Conservation (phyloP, 23 red algal genomes). For the Agarophyton chilense region DNA sequence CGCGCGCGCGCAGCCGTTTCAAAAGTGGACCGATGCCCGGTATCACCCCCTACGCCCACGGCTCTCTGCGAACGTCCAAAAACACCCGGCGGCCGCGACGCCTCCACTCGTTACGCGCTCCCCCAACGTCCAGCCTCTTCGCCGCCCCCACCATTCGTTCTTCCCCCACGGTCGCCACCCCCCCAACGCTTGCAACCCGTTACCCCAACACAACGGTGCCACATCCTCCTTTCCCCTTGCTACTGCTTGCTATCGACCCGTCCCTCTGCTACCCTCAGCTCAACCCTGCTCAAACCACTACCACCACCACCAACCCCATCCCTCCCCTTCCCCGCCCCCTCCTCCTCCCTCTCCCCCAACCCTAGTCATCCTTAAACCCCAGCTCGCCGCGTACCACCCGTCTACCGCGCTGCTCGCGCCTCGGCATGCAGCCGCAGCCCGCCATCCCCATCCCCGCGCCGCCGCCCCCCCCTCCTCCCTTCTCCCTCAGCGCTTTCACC, state of each 20-base stretch:
- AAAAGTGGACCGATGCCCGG: slow-evolving; percentile 7
- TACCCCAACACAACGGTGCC: neutral
- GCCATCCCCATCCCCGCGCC: slow-evolving; percentile 4
- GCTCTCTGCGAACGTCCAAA: neutral
- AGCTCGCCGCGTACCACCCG: too few relatives aligned
- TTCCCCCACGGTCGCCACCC: neutral
- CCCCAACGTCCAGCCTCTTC: neutral
- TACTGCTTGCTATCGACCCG: too few relatives aligned
- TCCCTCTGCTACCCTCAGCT: neutral
- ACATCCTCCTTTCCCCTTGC: neutral
- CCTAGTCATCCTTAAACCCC: too few relatives aligned
- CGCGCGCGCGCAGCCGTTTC: slow-evolving; percentile 16
- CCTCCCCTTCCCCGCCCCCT: neutral
- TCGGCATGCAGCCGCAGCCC: slow-evolving; percentile 38
- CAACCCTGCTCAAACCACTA: neutral
- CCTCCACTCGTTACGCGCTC: slow-evolving; percentile 1
- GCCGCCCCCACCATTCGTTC: neutral
- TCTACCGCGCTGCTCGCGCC: slow-evolving; percentile 34
- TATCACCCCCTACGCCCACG: neutral
- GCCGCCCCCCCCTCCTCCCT: slow-evolving; percentile 32
- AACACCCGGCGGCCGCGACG: slow-evolving; percentile 20
- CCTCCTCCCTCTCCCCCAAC: neutral
- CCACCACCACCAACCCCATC: neutral
- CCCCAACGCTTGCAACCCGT: neutral
- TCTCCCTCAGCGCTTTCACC: slow-evolving; percentile 28